Conservation (phyloP, 306 rosid species). For the Fragaria ananassa region DNA sequence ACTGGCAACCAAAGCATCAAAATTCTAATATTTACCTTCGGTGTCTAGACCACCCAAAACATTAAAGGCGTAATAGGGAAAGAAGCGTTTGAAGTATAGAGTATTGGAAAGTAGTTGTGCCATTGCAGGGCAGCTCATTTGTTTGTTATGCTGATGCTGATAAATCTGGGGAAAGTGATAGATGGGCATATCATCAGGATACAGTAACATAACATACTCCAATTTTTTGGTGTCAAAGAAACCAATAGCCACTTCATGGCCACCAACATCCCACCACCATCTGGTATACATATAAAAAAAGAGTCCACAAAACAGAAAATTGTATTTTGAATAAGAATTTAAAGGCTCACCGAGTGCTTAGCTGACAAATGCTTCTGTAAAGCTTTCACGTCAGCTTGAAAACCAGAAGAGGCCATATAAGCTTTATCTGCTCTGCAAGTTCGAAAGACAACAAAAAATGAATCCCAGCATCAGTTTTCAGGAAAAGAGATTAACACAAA, state of each 20-base stretch:
- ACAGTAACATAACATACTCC: neutral
- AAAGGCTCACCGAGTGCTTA: constrained; percentile 69
- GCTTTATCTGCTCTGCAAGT: constrained; percentile 68
- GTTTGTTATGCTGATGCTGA: constrained; percentile 97
- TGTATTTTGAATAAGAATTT: constrained; percentile 3
- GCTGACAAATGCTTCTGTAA: constrained; percentile 81
- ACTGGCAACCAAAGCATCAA: constrained; percentile 17
- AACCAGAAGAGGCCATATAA: constrained; percentile 91
- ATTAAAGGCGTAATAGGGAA: constrained; percentile 91
- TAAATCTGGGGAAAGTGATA: constrained; percentile 49
- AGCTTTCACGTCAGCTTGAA: constrained; percentile 98
- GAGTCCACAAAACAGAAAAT: neutral
- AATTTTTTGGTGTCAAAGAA: neutral
- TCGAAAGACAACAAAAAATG: constrained; percentile 7
- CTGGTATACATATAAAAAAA: neutral
- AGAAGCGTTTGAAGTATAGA: constrained; percentile 92
- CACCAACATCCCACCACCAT: neutral
- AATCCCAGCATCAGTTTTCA: neutral
- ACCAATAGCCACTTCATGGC: neutral
- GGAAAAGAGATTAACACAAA: neutral
- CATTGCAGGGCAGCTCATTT: constrained; percentile 99
- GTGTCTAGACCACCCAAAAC: constrained; percentile 94
- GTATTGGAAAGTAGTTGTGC: constrained; percentile 95
- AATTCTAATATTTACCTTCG: constrained; percentile 58
- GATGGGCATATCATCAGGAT: neutral